phyloP scores from a whole-genome alignment of 768 basidiomycete genomes.

The Clathrus columnatus region DNA sequence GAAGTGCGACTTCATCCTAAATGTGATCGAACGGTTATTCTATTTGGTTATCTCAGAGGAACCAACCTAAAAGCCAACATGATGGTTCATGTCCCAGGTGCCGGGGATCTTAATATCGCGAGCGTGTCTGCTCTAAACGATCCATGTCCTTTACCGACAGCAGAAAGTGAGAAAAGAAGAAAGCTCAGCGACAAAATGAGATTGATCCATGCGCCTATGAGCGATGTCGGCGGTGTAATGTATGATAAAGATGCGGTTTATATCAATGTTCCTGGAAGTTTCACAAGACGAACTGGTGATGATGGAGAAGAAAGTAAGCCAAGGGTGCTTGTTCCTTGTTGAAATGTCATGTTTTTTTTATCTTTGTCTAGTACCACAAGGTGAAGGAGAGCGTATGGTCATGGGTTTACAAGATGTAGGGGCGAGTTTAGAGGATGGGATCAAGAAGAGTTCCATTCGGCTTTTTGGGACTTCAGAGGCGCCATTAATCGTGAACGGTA shows the following conservation, averaged over 20 bases:
- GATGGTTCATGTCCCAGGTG: conserved; percentile 89
- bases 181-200: conserved; percentile 95
- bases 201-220: conserved; percentile 95
- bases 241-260: conserved; percentile 99
- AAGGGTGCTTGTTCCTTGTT: background rate
- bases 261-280: conserved; percentile 94
- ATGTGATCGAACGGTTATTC: conserved; percentile 85
- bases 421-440: conserved; percentile 73
- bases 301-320: conserved; percentile 27
- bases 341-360: background rate
- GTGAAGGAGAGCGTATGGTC: conserved; percentile 97
- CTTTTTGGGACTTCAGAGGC: conserved; percentile 68
- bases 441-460: conserved; percentile 72
- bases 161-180: conserved; percentile 81
- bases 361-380: conserved; percentile 50
- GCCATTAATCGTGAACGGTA: conserved; percentile 22
- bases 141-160: conserved; percentile 90
- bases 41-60: conserved; percentile 93
- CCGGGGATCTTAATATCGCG: conserved; percentile 78
- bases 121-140: conserved; percentile 74
- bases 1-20: conserved; percentile 72
- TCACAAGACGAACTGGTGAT: conserved; percentile 66
- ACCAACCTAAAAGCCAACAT: conserved; percentile 70
- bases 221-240: conserved; percentile 91
- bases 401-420: conserved; percentile 88